A percentile compares a stretch with the other conserved stretches of the same genome.
Evolutionary conservation across 177 flowering plant genomes (phyloP).

Genomic region (Telopea speciosissima): DNA sequence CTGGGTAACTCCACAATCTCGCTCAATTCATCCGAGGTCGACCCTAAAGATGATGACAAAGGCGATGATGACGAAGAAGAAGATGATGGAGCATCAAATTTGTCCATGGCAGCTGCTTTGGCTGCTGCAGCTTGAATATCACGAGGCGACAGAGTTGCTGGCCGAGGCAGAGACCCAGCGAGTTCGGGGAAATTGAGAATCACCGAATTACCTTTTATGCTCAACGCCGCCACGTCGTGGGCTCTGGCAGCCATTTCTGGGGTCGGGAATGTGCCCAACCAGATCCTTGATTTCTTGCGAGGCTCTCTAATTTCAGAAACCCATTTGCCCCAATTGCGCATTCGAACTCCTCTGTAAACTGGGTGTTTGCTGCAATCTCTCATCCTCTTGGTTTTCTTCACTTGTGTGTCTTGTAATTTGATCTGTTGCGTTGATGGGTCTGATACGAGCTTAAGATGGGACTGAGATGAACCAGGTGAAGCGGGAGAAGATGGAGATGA

Average conservation of each 20-base stretch:
- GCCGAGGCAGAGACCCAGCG: slow-evolving; percentile 20
- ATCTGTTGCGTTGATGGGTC: background rate
- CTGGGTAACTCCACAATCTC: slow-evolving; percentile 1
- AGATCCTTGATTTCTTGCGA: slow-evolving; percentile 26
- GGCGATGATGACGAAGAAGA: background rate
- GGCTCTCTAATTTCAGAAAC: slow-evolving; percentile 34
- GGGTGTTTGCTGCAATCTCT: slow-evolving; percentile 21
- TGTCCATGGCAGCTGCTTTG: slow-evolving; percentile 28
- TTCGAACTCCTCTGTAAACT: slow-evolving; percentile 26
- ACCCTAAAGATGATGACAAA: background rate
- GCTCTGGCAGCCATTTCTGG: slow-evolving; percentile 34
- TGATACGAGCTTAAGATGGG: background rate
- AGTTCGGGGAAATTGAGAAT: slow-evolving; percentile 29
- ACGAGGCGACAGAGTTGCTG: slow-evolving; percentile 18
- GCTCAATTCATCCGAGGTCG: background rate
- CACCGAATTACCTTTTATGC: slow-evolving; percentile 24
- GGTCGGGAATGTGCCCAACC: slow-evolving; percentile 28
- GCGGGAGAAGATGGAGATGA: background rate
- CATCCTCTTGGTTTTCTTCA: slow-evolving; percentile 1
- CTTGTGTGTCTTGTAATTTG: background rate
- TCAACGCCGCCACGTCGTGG: slow-evolving; percentile 27
- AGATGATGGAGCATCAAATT: background rate
- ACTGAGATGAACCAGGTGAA: background rate
- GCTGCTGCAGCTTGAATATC: slow-evolving; percentile 31
- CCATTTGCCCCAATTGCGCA: slow-evolving; percentile 35